Conservation (phyloP, 305 asterid genomes). For the Caryopteris hybrid region DNA sequence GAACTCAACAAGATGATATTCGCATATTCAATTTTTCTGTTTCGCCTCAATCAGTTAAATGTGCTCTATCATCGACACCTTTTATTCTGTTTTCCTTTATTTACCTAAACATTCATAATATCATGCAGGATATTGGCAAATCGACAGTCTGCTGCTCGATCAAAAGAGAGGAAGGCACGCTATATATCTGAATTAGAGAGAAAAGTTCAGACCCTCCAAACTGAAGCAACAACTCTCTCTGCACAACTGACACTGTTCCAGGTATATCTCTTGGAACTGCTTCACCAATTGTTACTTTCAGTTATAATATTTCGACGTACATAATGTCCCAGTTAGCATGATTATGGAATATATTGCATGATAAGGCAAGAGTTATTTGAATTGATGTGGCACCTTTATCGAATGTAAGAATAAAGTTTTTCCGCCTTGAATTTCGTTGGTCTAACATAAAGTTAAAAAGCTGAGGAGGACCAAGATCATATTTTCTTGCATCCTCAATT, state of each 20-base stretch:
- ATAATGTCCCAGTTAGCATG: neutral
- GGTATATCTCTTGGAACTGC: constrained; percentile 31
- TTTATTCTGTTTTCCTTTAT: constrained; percentile 1
- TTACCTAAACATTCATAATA: constrained; percentile 4
- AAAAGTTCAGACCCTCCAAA: constrained; percentile 92
- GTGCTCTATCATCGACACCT: neutral
- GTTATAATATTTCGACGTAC: neutral
- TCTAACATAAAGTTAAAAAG: neutral
- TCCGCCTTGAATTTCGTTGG: neutral
- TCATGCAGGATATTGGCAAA: constrained; percentile 73
- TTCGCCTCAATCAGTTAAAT: too few species aligned
- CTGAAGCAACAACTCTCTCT: constrained; percentile 88
- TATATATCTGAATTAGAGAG: constrained; percentile 86
- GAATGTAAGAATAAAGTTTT: neutral
- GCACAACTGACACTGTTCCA: constrained; percentile 82
- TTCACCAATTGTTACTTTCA: neutral
- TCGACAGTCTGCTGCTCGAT: constrained; percentile 92
- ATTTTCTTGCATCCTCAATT: neutral
- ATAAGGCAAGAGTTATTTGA: too few species aligned
- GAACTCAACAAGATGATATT: neutral
- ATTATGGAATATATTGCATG: neutral
- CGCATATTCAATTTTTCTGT: too few species aligned
- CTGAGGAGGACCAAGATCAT: neutral
- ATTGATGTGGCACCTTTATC: neutral
- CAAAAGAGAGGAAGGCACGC: constrained; percentile 85